Evolutionary conservation across 345 rosid species (phyloP).

Genomic region (Murraya koenigii): DNA sequence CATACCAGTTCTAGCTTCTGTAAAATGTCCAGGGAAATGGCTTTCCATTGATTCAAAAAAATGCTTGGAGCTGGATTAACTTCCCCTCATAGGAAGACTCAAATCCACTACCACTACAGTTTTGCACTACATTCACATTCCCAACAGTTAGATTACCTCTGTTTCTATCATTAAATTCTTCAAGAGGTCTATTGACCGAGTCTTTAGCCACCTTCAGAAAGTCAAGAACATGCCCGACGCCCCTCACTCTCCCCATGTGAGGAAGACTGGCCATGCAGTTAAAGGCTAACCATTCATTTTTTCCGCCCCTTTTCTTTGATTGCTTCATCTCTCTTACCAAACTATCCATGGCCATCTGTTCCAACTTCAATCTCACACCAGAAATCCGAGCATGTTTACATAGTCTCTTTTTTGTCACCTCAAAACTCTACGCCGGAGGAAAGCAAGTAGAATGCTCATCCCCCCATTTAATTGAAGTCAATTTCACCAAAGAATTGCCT

Average conservation of each 20-base stretch:
- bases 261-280: constrained; percentile 43
- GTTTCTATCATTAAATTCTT: neutral
- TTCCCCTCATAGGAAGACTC: constrained; percentile 24
- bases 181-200: constrained; percentile 2
- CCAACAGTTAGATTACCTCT: constrained; percentile 29
- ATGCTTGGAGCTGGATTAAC: constrained; percentile 24
- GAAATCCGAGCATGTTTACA: constrained; percentile 14
- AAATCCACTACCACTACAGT: constrained; percentile 3
- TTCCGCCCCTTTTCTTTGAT: neutral
- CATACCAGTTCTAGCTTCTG: constrained; percentile 47
- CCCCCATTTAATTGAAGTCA: constrained; percentile 30
- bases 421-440: constrained; percentile 11
- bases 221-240: constrained; percentile 10
- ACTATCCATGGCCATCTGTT: constrained; percentile 26
- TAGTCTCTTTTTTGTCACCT: constrained; percentile 20
- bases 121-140: constrained; percentile 24
- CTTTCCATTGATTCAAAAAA: constrained; percentile 34
- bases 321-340: constrained; percentile 22
- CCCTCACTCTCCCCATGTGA: constrained; percentile 32
- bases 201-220: constrained; percentile 30
- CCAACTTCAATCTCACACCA: constrained; percentile 33
- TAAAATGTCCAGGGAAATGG: constrained; percentile 22
- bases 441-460: constrained; percentile 15
- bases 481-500: constrained; percentile 10
- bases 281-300: constrained; percentile 39